Base-by-base conservation (phyloP, 2,329 filamentous ascomycete genomes). In the Epichloe amarillans region DNA sequence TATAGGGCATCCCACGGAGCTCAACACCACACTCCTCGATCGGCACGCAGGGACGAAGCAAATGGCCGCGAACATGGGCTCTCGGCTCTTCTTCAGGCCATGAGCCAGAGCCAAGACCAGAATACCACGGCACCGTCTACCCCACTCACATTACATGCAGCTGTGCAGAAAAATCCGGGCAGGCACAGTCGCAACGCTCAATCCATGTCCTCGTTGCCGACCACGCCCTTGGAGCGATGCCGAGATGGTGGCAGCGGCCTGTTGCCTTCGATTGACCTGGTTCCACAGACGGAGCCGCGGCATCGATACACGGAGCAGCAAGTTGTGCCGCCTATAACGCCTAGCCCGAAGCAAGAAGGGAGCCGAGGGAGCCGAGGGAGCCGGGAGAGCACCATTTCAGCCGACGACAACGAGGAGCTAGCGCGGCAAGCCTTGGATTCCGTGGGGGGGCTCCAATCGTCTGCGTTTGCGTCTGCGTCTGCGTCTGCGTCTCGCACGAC, bases 361-460 rank as follows among this genome's bases (percentile, higher is more conserved):
- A 74, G 78, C 38, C 79, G 79, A 19, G 70, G 71, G 46, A 74
- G 78, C 38, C 79, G 79, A 49, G 81, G 82, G 65, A 89, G 88
- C 64, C 81, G 87, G 53, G 88, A 94, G 64, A 91, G 86, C 69
- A 94, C 88, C 2, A 89, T 93, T 46, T 93, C 88, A 1, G 83
- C 79, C 19, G 76, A 76, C 42, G 76, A 82, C 52, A 5, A 23
- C 23, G 23, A 75, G 57, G 76, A 80, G 58, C 67, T 80, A 23
- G 75, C 74, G 1, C 70, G 76, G 4, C 73, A 77, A 52, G 76
- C 76, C 0, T 59, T 80, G 14, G 69, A 75, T 54, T 74, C 72
- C 0, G 74, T 78, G 11, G 77, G 48, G 82, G 68, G 15, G 8
- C 67, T 66, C 12, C 68, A 67, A 5, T 64, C 63, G 0, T 58